Evolutionary conservation across 108 stramenopile genomes (phyloP).

Genomic region (Halocafeteria seosinensis): DNA sequence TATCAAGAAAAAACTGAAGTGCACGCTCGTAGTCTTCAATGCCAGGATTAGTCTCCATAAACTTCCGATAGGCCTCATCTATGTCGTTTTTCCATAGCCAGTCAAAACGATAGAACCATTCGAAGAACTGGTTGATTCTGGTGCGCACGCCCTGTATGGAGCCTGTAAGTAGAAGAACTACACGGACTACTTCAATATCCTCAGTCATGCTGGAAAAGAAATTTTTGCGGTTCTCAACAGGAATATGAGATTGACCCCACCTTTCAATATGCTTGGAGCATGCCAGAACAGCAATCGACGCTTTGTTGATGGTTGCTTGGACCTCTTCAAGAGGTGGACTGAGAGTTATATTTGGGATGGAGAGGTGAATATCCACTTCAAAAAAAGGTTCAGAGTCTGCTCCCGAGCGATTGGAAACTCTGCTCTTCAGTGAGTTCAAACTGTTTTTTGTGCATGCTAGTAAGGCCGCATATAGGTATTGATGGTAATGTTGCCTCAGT

Average conservation of each 20-base stretch:
- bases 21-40: constrained; percentile 34
- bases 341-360: constrained; percentile 37
- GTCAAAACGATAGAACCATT: constrained; percentile 32
- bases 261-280: constrained; percentile 18
- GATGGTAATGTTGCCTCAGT: constrained; percentile 20
- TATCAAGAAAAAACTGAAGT: constrained; percentile 23
- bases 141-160: constrained; percentile 34
- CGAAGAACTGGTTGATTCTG: constrained; percentile 31
- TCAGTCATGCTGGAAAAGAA: constrained; percentile 33
- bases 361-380: constrained; percentile 47
- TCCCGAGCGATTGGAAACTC: constrained; percentile 11
- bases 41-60: constrained; percentile 20
- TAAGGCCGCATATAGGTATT: constrained; percentile 30
- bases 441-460: constrained; percentile 31
- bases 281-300: constrained; percentile 31
- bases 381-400: constrained; percentile 30
- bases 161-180: constrained; percentile 40
- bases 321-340: constrained; percentile 42
- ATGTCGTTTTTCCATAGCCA: constrained; percentile 53
- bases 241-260: constrained; percentile 27
- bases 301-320: constrained; percentile 33
- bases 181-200: constrained; percentile 43
- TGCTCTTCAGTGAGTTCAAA: constrained; percentile 28
- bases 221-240: not conserved
- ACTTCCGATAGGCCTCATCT: constrained; percentile 26